These are phyloP conservation scores for Byssoonygena ceratinophila DNA, from an alignment of 2,329 filamentous ascomycete species.

Conservation along the genomic window DNA sequence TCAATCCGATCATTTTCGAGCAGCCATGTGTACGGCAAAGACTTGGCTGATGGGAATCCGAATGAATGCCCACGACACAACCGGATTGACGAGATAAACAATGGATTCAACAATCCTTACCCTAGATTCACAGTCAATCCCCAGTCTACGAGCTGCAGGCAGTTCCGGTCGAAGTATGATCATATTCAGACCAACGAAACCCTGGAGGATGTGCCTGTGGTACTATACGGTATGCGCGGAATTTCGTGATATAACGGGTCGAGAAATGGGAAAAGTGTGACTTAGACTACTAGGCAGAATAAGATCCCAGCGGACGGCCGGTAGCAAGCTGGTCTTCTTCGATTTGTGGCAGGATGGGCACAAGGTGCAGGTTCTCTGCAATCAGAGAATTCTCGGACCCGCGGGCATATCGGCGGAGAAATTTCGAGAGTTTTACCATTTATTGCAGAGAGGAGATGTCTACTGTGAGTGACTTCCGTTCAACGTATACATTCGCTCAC, in stretches of 20 bases:
- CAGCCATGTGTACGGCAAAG: neutral
- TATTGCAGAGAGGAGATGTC: slow-evolving; percentile 71
- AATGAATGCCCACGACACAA: slow-evolving; percentile 5
- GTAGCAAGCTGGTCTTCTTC: slow-evolving; percentile 74
- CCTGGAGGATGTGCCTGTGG: slow-evolving; percentile 31
- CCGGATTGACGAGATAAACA: slow-evolving; percentile 31
- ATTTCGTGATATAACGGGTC: slow-evolving; percentile 2
- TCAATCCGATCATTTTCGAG: neutral
- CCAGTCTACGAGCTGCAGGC: slow-evolving; percentile 26
- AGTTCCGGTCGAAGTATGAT: slow-evolving; percentile 32
- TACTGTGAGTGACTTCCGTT: slow-evolving; percentile 67
- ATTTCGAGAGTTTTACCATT: slow-evolving; percentile 52
- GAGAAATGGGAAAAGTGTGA: slow-evolving; percentile 18
- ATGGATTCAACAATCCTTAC: slow-evolving; percentile 30
- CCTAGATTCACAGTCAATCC: slow-evolving; percentile 27
- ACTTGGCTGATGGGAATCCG: neutral
- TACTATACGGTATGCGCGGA: slow-evolving; percentile 34
- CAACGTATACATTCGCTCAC: too few relatives aligned
- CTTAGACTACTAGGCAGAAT: slow-evolving; percentile 57
- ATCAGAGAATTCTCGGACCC: slow-evolving; percentile 42
- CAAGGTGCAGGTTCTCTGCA: slow-evolving; percentile 66
- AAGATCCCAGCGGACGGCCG: slow-evolving; percentile 56
- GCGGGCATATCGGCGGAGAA: slow-evolving; percentile 30
- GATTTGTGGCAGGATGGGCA: slow-evolving; percentile 64
- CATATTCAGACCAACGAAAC: slow-evolving; percentile 32